Conservation (phyloP, 345 rosid species). For the Eucalyptus tenuipes region DNA sequence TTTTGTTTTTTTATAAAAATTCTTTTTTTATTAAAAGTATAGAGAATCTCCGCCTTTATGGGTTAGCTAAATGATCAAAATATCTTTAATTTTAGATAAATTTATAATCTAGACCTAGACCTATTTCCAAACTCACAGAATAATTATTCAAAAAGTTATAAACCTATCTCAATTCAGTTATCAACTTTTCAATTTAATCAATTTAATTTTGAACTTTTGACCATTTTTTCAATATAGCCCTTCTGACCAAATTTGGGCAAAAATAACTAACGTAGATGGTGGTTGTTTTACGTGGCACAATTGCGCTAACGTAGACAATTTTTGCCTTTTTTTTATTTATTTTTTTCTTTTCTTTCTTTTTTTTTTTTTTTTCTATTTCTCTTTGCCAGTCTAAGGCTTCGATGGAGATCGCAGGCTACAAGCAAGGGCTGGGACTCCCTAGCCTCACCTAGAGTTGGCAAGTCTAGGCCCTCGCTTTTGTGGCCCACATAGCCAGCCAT, state of each 20-base stretch:
- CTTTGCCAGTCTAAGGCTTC: background rate
- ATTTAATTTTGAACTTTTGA: background rate
- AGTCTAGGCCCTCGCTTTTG: background rate
- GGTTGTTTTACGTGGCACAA: rapidly evolving
- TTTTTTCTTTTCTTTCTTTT: rapidly evolving
- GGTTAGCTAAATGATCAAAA: background rate
- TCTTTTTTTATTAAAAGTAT: background rate
- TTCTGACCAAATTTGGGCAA: background rate
- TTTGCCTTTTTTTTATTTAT: rapidly evolving
- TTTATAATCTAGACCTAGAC: background rate
- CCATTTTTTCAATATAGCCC: background rate
- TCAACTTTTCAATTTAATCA: background rate
- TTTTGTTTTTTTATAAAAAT: too few relatives aligned
- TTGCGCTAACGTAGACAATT: rapidly evolving
- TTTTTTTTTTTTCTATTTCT: background rate
- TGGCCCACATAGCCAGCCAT: background rate
- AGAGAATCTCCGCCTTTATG: background rate
- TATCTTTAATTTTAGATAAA: background rate
- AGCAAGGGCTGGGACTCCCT: background rate
- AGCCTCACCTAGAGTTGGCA: background rate
- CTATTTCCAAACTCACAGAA: rapidly evolving
- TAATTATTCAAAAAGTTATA: background rate
- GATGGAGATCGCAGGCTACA: background rate
- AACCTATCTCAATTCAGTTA: background rate
- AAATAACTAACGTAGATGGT: rapidly evolving